Conservation (phyloP, 352 stramenopile species). For the Phytopythium kandeliae region DNA sequence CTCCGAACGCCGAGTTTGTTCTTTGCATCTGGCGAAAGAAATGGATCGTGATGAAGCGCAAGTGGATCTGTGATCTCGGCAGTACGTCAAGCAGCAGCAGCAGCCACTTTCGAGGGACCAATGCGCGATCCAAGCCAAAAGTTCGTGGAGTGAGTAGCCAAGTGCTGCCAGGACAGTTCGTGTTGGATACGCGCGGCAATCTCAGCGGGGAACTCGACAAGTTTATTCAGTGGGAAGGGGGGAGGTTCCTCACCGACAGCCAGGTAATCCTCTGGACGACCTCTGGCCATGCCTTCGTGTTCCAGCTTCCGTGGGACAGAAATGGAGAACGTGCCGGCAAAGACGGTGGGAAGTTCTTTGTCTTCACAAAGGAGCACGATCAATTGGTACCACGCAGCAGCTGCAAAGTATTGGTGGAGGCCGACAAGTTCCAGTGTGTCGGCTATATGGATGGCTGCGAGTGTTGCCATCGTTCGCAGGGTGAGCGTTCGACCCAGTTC, state of each 20-base stretch:
- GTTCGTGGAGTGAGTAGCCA: conserved; percentile 46
- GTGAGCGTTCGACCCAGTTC: not conserved
- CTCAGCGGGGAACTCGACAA: conserved; percentile 8
- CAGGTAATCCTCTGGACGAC: conserved; percentile 69
- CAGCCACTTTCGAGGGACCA: conserved; percentile 14
- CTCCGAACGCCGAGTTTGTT: conserved; percentile 47
- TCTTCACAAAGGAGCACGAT: conserved; percentile 82
- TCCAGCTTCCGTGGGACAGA: conserved; percentile 15
- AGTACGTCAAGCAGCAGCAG: conserved; percentile 9
- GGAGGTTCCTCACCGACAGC: conserved; percentile 56
- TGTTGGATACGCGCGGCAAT: conserved; percentile 13
- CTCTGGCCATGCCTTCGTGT: conserved; percentile 57
- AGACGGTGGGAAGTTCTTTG: conserved; percentile 51
- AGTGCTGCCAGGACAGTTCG: conserved; percentile 24
- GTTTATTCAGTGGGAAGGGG: conserved; percentile 48
- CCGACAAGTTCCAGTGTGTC: conserved; percentile 50
- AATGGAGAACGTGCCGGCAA: conserved; percentile 15
- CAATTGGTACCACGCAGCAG: conserved; percentile 76
- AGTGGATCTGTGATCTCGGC: conserved; percentile 63
- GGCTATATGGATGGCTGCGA: conserved; percentile 50
- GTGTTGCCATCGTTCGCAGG: conserved; percentile 21
- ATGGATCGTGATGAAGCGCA: conserved; percentile 71
- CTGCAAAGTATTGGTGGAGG: conserved; percentile 44
- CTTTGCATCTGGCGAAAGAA: conserved; percentile 77
- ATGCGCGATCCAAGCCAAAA: conserved; percentile 22